These are phyloP conservation scores for Spathaspora boniae DNA, from an alignment of 805 yeast species.

Conservation along the genomic window DNA sequence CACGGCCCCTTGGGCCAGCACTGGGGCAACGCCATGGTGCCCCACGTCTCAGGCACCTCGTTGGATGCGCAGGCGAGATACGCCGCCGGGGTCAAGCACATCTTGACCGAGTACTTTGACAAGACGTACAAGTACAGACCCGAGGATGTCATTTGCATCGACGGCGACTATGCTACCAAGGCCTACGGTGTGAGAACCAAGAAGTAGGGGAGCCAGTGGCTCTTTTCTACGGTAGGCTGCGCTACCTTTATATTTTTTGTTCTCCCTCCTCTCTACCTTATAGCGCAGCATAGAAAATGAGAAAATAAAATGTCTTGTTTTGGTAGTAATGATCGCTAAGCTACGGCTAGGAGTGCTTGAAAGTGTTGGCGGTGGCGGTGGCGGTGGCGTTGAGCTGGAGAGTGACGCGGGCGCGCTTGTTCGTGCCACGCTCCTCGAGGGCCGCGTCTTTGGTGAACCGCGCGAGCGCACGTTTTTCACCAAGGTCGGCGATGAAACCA, in stretches of 20 bases:
- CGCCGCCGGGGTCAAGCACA: constrained; percentile 63
- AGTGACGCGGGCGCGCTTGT: no score
- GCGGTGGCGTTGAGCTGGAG: no score
- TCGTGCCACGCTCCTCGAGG: no score
- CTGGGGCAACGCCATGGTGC: constrained; percentile 78
- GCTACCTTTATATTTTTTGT: neutral
- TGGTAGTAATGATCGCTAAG: no score
- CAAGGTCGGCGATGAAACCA: constrained; percentile 51
- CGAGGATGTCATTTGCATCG: constrained; percentile 68
- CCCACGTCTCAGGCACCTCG: constrained; percentile 77
- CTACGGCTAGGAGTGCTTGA: no score
- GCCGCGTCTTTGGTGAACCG: neutral
- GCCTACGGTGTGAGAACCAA: constrained; percentile 55
- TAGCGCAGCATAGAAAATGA: no score
- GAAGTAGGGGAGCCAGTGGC: constrained; percentile 1
- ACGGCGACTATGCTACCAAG: constrained; percentile 71
- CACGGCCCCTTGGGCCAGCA: constrained; percentile 56
- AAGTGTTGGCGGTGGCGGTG: no score
- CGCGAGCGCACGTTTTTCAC: constrained; percentile 41
- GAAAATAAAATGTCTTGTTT: no score
- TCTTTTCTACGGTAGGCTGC: neutral
- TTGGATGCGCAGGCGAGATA: constrained; percentile 78
- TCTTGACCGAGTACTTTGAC: constrained; percentile 59
- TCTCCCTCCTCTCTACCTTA: neutral
- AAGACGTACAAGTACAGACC: constrained; percentile 67